Evolutionary conservation across 805 yeast species (phyloP).

Genomic region (Ogataea nonfermentans): DNA sequence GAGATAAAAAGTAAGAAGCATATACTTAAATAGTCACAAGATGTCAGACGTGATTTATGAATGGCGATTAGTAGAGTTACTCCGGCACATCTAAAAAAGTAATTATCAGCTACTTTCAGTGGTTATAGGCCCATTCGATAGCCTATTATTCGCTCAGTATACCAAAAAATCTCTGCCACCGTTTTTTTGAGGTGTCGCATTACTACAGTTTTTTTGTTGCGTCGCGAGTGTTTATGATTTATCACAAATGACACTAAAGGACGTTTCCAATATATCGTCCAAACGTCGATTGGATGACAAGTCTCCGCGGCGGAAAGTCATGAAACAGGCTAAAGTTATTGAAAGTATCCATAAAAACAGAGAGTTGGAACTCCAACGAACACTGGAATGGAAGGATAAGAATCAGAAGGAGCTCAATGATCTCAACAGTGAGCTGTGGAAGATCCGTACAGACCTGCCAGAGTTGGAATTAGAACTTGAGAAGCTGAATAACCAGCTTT

Average conservation of each 20-base stretch:
- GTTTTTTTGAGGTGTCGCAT: too few relatives aligned
- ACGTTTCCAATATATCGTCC: constrained; percentile 8
- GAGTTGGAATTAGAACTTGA: constrained; percentile 29
- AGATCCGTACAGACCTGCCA: constrained; percentile 26
- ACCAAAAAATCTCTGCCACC: constrained; percentile 1
- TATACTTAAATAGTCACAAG: too few relatives aligned
- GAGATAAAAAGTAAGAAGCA: too few relatives aligned
- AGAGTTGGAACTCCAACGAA: constrained; percentile 17
- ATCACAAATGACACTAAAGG: constrained; percentile 10
- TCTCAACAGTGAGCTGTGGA: constrained; percentile 27
- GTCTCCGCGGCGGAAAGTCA: constrained; percentile 4
- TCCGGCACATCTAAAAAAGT: too few relatives aligned
- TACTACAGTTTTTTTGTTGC: constrained; percentile 9
- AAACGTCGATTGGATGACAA: constrained; percentile 1
- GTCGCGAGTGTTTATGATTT: constrained; percentile 7
- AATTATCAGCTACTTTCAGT: too few relatives aligned
- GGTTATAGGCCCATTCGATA: too few relatives aligned
- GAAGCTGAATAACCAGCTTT: constrained; percentile 28
- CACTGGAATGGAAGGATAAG: constrained; percentile 15
- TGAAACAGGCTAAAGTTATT: constrained; percentile 13
- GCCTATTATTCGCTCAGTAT: too few relatives aligned
- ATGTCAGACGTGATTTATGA: too few relatives aligned
- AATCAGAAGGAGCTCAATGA: constrained; percentile 26
- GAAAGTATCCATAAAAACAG: constrained; percentile 16
- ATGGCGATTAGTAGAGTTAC: too few relatives aligned